Evolutionary conservation across 345 rosid species (phyloP).

Genomic region (Murraya koenigii): DNA sequence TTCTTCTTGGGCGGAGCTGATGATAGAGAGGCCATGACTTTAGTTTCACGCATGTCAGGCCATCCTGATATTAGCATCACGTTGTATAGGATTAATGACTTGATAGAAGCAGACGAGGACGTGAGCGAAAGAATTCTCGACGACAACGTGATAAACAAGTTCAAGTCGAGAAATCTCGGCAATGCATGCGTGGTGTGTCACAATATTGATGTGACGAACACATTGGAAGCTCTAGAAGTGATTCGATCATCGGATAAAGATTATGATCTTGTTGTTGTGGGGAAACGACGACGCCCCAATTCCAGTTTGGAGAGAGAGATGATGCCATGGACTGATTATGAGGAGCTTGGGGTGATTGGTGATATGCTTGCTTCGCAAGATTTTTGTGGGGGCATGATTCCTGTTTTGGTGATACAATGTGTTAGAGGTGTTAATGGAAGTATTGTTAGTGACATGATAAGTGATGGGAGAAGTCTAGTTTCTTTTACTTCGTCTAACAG

Average conservation of each 20-base stretch:
- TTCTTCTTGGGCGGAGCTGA: conserved; percentile 32
- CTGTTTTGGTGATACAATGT: conserved; percentile 33
- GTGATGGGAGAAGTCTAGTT: not conserved
- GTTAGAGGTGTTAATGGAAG: not conserved
- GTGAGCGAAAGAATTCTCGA: conserved; percentile 16
- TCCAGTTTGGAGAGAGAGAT: conserved; percentile 17
- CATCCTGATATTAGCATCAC: conserved; percentile 20
- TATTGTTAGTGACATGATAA: not conserved
- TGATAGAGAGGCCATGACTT: conserved; percentile 35
- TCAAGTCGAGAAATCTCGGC: not conserved
- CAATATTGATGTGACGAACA: not conserved
- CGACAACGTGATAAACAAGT: conserved; percentile 9
- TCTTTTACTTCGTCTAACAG: not conserved
- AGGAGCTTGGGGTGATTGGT: conserved; percentile 38
- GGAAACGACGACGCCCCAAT: conserved; percentile 6
- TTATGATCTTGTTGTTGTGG: conserved; percentile 30
- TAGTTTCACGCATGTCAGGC: conserved; percentile 22
- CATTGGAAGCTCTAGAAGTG: conserved; percentile 11
- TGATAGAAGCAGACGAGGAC: not conserved
- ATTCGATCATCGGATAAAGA: conserved; percentile 5
- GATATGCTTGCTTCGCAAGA: conserved; percentile 34
- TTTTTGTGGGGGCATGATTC: conserved; percentile 17
- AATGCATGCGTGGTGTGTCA: not conserved
- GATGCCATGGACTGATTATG: conserved; percentile 24
- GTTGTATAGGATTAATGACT: not conserved